Base-by-base conservation (phyloP, 495 filamentous ascomycete genomes). In the Patellaria atrata region DNA sequence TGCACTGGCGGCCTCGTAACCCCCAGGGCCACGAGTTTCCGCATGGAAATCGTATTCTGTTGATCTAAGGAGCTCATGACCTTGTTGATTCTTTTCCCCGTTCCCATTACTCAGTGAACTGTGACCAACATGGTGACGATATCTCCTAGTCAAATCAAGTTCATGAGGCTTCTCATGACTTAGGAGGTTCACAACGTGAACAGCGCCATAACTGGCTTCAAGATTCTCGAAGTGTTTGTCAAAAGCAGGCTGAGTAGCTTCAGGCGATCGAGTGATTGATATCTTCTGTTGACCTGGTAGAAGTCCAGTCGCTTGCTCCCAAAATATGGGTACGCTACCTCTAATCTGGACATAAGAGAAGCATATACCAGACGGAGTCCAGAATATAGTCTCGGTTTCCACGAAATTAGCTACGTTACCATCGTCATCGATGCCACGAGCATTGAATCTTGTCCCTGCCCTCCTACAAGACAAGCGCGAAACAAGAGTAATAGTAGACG, bases 41-140 rank as follows among this genome's bases (percentile, higher is more conserved):
- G 85, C 86, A 51, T 94, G 82, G 38, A 96, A 94, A 58, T 97
- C 87, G 47, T 82, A 96, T 45, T 87, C 78, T 7, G 87, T 92
- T 30, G 75, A 64, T 40, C 69, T 67, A 18, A 94, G 56, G 20
- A 94, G 62, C 32, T 77, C 68, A 48, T 75, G 72, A 22, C 76
- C 77, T n/a, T 61, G 54, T 20, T 50, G 45, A 27, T 45, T 38
- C 38, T 45, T 39, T n/a, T 51, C 57, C 25, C 54, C 51, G 22
- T 54, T 57, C 30, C 65, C 58, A 31, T 64, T 58, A 40, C 71
- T 75, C 3, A 89, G 54, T 1, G 73, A 65, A 45, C 77, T 91
- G 44, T 70, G 67, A 26, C 56, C 60, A 33, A 94, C 68, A 38
- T 91, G 85, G 28, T 75, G 58, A n/a, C 73, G 70, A 52, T 84